These are phyloP conservation scores for Chaetomidium leptoderma DNA, from an alignment of 495 filamentous ascomycete genomes.

Conservation along the genomic window DNA sequence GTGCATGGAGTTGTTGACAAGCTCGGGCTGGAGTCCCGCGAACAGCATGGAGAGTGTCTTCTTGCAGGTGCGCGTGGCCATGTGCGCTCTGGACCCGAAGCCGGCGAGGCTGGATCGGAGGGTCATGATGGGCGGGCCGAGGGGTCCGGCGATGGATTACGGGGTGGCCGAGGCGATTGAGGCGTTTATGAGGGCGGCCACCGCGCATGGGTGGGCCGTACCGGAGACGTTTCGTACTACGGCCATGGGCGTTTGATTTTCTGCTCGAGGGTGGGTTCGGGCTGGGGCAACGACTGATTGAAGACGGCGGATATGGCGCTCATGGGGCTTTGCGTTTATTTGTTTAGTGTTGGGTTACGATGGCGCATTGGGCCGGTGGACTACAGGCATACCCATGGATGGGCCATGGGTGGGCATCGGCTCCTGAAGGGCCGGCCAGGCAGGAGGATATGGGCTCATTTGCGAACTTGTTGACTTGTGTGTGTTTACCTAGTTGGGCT, in stretches of 20 bases:
- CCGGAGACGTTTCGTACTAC: conserved; percentile 41
- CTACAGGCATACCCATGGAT: no score
- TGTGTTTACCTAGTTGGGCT: no score
- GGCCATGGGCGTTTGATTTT: conserved; percentile 15
- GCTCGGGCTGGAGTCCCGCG: conserved; percentile 72
- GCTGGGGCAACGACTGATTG: background rate
- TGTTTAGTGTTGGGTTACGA: no score
- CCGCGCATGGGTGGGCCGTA: conserved; percentile 60
- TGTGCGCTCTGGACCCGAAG: conserved; percentile 62
- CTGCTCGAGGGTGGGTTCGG: background rate
- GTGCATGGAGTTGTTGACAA: conserved; percentile 90
- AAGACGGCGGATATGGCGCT: no score
- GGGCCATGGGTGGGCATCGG: no score
- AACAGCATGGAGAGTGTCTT: conserved; percentile 74
- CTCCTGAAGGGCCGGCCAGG: no score
- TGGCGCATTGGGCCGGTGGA: no score
- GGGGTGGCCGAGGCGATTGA: conserved; percentile 63
- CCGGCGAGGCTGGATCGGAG: conserved; percentile 58
- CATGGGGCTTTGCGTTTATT: background rate
- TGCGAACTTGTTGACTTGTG: no score
- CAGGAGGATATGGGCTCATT: no score
- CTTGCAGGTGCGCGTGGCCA: conserved; percentile 75
- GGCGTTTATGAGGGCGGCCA: conserved; percentile 66
- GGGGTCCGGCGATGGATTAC: conserved; percentile 49
- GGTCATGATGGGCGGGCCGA: background rate